Base-by-base conservation (phyloP, 768 basidiomycete genomes). In the Saitozyma podzolica region DNA sequence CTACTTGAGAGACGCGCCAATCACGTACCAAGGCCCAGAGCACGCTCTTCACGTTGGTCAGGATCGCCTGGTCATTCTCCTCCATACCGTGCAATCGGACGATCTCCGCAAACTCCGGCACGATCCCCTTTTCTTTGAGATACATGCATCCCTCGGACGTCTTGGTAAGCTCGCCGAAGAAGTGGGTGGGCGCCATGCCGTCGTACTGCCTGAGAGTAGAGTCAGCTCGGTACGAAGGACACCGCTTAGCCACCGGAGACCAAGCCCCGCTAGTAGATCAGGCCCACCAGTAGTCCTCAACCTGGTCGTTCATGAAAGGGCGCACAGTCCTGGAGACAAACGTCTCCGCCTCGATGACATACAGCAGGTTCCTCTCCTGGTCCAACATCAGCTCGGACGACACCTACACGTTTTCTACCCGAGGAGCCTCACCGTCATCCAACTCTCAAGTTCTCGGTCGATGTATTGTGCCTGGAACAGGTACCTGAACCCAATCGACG, bases 111-210 rank as follows among this genome's bases (percentile, higher is more conserved):
- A 97, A 97, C 65, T 95, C 91, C 6, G 84, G 75, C 72, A 98
- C 93, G 75, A 98, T 92, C 0, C 91, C 91, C 68, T 89, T 92
- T 62, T 94, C 92, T 62, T 88, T 86, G 47, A 99, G 81, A 9
- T 93, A 87, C 73, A 90, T 89, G 78, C 93, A 95, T 0, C 96
- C 96, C 54, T 94, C 87, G 59, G 90, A 89, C 3, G 96, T 98
- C 79, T 96, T 97, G 51, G 93, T 89, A 85, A 98, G 90, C 79
- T 97, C 95, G 19, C 95, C 95, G 71, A 97, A 95, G 80, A 99
- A 98, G 78, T 99, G 94, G 1, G 90, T 87, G 2, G 95, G 96
- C 11, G 92, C 90, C 10, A 88, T 88, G 11, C 73, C 70, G 37
- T 73, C 67, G 55, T 70, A 72, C 43, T 45, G 58, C 75, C 68